Evolutionary conservation across 2,329 filamentous ascomycete species (phyloP), one percentile per base, ranked within the genome.

Genomic region (Xylaria hypoxylon): DNA sequence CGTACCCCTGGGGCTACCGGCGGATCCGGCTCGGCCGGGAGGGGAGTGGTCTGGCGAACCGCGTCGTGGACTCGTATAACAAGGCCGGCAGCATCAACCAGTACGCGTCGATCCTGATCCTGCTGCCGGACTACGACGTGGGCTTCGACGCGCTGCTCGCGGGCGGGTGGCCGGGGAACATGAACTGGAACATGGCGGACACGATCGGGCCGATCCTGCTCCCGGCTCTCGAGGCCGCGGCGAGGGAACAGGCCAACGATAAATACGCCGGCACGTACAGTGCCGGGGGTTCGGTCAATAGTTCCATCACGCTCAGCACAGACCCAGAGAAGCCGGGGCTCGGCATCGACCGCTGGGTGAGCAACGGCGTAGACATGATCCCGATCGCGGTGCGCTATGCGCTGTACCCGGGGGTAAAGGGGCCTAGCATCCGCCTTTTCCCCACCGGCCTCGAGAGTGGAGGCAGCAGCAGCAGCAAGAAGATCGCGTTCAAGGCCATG

Each of bases 1-100:
- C 81, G 6, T 78, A 78, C 31, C 83, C 83, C 0, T 84, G 82
- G 82, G 82, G 82, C 15, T 78, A 83, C 45, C 74, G 79, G 8
- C 77, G 79, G 44, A 77, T 80, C 67, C 70, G 69, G 13, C 58
- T 77, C 1, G 70, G 55, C 45, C 67, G 19, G 2, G 26, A 55
- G 0, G 62, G 62, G 11, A 57, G 33, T 15, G 63, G 67, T 0
- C 47, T 63, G 3, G 50, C 58, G 33, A 72, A 72, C 64, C 73
- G 74, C 1, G 69, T 76, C 11, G 68, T 77, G 5, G 74, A 77
- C 68, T 68, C 72, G 38, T 76, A 75, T 64, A 71, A 65, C 68
- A 77, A 77, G 50, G 72, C 75, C 3, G 75, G 75, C 31, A 74
- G 71, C 62, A 75, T 77, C 58, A 74, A 73, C 59, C 42, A 58